Percentiles rank a stretch among this genome's conserved stretches.
Evolutionary conservation across 306 rosid species (phyloP).

Genomic region (Hippophae gyantsensis): DNA sequence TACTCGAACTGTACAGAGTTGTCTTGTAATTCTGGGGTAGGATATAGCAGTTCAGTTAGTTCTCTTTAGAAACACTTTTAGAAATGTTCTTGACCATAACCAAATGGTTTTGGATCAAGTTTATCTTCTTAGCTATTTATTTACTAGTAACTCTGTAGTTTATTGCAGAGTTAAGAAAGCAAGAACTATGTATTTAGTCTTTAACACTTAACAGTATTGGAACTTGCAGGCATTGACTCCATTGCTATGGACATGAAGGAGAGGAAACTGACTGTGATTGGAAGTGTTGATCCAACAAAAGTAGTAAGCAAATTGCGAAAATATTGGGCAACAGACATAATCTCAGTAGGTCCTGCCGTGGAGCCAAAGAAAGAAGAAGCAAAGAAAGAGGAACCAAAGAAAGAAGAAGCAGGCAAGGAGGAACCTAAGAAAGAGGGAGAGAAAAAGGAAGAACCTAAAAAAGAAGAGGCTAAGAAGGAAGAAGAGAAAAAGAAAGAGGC

Average conservation of each 20-base stretch:
- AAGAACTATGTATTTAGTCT: background rate
- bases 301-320: constrained; percentile 79
- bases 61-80: too few relatives aligned
- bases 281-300: constrained; percentile 70
- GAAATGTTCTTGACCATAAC: too few relatives aligned
- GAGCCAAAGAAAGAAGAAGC: constrained; percentile 83
- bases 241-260: constrained; percentile 86
- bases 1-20: too few relatives aligned
- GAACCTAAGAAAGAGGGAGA: constrained; percentile 38
- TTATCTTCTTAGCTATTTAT: too few relatives aligned
- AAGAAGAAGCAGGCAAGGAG: constrained; percentile 48
- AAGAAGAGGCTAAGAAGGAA: constrained; percentile 29
- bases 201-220: background rate
- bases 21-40: too few relatives aligned
- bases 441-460: constrained; percentile 31
- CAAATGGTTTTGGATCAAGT: too few relatives aligned
- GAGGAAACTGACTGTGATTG: constrained; percentile 74
- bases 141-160: background rate
- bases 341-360: constrained; percentile 71
- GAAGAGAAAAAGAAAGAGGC: constrained; percentile 34
- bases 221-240: constrained; percentile 68
- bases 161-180: background rate
- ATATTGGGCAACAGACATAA: constrained; percentile 48
- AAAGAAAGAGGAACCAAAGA: constrained; percentile 57
- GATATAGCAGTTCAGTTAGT: too few relatives aligned